phyloP scores from a whole-genome alignment of 108 stramenopile genomes.

The Asterionellopsis glacialis region DNA sequence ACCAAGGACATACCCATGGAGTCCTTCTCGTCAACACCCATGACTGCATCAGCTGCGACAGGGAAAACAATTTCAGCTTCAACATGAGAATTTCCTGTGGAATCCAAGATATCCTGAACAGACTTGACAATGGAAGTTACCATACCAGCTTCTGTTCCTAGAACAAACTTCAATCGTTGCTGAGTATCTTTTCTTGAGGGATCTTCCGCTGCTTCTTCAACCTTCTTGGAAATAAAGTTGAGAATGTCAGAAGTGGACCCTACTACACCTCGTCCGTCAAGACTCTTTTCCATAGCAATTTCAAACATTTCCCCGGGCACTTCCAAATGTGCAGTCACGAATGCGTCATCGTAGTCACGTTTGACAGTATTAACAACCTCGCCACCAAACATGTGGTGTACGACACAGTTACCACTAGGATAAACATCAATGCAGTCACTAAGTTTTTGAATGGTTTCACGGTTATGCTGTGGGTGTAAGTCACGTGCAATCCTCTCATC shows the following conservation, averaged over 20 bases:
- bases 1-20: constrained; percentile 53
- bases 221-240: constrained; percentile 86
- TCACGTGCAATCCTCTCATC: constrained; percentile 56
- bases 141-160: constrained; percentile 94
- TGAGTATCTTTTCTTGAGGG: constrained; percentile 5
- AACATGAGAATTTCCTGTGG: constrained; percentile 23
- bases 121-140: constrained; percentile 88
- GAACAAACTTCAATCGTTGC: constrained; percentile 72
- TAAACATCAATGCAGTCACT: constrained; percentile 66
- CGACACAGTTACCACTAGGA: constrained; percentile 89
- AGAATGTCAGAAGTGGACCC: constrained; percentile 92
- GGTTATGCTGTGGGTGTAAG: constrained; percentile 66
- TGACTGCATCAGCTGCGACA: constrained; percentile 88
- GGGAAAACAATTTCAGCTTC: constrained; percentile 95
- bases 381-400: constrained; percentile 95
- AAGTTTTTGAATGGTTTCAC: constrained; percentile 39
- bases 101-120: constrained; percentile 80
- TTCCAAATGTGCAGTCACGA: constrained; percentile 92
- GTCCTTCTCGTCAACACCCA: constrained; percentile 45
- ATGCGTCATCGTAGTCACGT: constrained; percentile 68
- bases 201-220: constrained; percentile 41
- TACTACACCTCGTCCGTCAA: constrained; percentile 73
- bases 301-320: constrained; percentile 98
- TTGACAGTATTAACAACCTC: constrained; percentile 68
- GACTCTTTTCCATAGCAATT: constrained; percentile 83